Evolutionary conservation across 2,329 filamentous ascomycete species (phyloP).

Genomic region (Aspergillus oerlinghausenensis): DNA sequence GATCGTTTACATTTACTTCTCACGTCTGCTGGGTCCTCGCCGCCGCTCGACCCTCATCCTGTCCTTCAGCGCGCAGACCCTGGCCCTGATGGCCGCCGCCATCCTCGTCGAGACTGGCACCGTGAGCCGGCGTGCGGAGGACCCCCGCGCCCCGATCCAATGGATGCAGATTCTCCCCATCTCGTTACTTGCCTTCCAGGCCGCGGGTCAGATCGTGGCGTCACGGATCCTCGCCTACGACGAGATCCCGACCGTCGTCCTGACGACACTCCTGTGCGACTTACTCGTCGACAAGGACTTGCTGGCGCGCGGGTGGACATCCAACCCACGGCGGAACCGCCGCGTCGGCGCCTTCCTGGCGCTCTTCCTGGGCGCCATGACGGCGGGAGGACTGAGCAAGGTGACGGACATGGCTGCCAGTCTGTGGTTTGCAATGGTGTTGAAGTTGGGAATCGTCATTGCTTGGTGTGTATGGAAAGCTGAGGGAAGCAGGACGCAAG

Average conservation of each 20-base stretch:
- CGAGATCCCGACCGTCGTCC: constrained; percentile 40
- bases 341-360: constrained; percentile 34
- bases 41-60: constrained; percentile 36
- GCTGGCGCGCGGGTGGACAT: constrained; percentile 17
- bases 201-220: constrained; percentile 37
- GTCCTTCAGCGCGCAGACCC: constrained; percentile 38
- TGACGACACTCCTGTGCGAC: constrained; percentile 39
- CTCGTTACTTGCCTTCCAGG: constrained; percentile 37
- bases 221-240: constrained; percentile 34
- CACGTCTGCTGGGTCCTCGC: constrained; percentile 27
- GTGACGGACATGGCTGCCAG: constrained; percentile 31
- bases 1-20: constrained; percentile 36
- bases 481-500: constrained; percentile 5
- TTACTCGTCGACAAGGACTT: constrained; percentile 33
- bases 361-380: constrained; percentile 38
- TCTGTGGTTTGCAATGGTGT: constrained; percentile 37
- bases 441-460: constrained; percentile 33
- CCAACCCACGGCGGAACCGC: constrained; percentile 30
- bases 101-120: constrained; percentile 31
- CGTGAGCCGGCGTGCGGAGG: constrained; percentile 27
- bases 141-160: constrained; percentile 27
- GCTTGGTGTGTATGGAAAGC: constrained; percentile 35
- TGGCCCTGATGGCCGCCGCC: constrained; percentile 30
- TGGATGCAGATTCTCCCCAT: constrained; percentile 38
- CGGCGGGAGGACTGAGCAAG: constrained; percentile 38